Evolutionary conservation across 1,284 basidiomycete genomes (phyloP), one percentile per base, ranked within the genome.

Genomic region (Sphagnurus paluster): DNA sequence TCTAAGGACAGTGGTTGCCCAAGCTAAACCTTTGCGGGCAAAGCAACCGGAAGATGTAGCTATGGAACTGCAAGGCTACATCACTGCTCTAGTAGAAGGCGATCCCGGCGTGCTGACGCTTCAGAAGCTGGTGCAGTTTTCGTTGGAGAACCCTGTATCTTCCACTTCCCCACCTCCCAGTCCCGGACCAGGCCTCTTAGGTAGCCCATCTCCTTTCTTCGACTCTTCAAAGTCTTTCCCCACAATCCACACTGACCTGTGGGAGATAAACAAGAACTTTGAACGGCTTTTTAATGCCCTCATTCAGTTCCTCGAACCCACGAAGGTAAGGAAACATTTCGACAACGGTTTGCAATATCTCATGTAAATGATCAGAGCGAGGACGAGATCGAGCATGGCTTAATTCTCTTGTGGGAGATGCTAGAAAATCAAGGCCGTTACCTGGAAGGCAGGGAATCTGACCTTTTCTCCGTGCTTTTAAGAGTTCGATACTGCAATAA

Each of bases 381-480:
- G 44, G 78, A 83, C 52, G 71, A 76, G 49, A 68, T 90, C 25
- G 83, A 87, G 59, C 86, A 87, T 57, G 87, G 81, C 23, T 66
- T 91, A 53, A 82, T 90, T 56, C 71, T 85, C 28, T 56, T 89
- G 17, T 90, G 84, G 84, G 87, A 90, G 65, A 75, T 89, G 57
- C 66, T 90, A 10, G 82, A 82, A 56, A 78, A 82, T 54, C 85
- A 88, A 60, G 69, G 76, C 14, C 63, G 74, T 30, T 76, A 82
- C 50, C 66, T 90, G 5, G 88, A 91, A 60, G 86, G 87, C 25
- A 80, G 75, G 49, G 88, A 90, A 68, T 73, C 77, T 9, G 83
- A 86, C 47, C 66, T 88, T 33, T 87, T 89, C 61, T 71, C 77
- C 20, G 70, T 76, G 46, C 68, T 89, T 47, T 67, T 90, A 49